These are phyloP conservation scores for Phaseolus lunatus DNA, from an alignment of 306 rosid species.

Conservation along the genomic window DNA sequence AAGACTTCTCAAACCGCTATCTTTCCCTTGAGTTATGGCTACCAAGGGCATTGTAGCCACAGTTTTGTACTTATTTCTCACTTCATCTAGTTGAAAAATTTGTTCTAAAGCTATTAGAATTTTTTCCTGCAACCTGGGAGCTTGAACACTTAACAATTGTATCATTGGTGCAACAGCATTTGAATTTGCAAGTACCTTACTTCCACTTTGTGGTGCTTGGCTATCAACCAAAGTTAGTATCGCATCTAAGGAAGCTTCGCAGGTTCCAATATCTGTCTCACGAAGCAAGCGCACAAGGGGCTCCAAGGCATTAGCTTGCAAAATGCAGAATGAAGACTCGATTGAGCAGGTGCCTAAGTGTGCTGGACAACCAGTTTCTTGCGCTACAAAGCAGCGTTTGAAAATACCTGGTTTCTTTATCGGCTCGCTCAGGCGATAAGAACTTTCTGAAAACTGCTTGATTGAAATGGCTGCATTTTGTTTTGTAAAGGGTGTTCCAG, in stretches of 20 bases:
- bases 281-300: slow-evolving; percentile 69
- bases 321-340: slow-evolving; percentile 65
- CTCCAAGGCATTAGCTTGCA: slow-evolving; percentile 65
- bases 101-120: slow-evolving; percentile 56
- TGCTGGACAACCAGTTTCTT: slow-evolving; percentile 57
- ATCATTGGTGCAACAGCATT: slow-evolving; percentile 57
- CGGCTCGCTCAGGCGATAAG: slow-evolving; percentile 57
- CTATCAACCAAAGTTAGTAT: slow-evolving; percentile 57
- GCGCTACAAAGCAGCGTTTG: slow-evolving; percentile 49
- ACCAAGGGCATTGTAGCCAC: slow-evolving; percentile 62
- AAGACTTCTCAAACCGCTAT: slow-evolving; percentile 55
- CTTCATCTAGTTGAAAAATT: slow-evolving; percentile 61
- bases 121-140: slow-evolving; percentile 55
- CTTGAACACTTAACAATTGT: slow-evolving; percentile 47
- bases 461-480: slow-evolving; percentile 64
- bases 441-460: slow-evolving; percentile 72
- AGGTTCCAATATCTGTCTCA: slow-evolving; percentile 51
- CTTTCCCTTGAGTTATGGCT: slow-evolving; percentile 64
- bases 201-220: slow-evolving; percentile 54
- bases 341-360: slow-evolving; percentile 63
- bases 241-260: slow-evolving; percentile 72
- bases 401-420: slow-evolving; percentile 52
- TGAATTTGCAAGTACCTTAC: slow-evolving; percentile 60
- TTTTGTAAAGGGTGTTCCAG: slow-evolving; percentile 60
- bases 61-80: slow-evolving; percentile 47